Conservation (phyloP, 495 filamentous ascomycete species). For the Hyaloscypha hepaticicola region DNA sequence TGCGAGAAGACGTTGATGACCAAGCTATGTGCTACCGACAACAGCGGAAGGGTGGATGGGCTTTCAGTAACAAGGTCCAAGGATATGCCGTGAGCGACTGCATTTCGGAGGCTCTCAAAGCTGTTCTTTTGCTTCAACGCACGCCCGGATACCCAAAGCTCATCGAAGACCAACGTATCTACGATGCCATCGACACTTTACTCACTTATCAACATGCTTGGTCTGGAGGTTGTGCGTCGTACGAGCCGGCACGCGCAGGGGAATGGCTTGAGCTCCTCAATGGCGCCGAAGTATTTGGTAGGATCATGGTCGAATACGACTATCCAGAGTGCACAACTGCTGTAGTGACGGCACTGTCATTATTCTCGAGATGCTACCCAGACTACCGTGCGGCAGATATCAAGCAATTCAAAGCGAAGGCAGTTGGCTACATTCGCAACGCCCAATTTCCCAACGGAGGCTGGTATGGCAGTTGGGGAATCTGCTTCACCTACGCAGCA, state of each 20-base stretch:
- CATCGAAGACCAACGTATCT: conserved; percentile 70
- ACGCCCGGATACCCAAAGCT: conserved; percentile 73
- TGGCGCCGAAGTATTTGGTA: conserved; percentile 93
- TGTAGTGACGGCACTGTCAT: conserved; percentile 80
- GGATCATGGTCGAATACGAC: conserved; percentile 97
- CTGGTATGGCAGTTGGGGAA: conserved; percentile 97
- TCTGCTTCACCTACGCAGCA: conserved; percentile 94
- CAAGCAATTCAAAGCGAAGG: conserved; percentile 61
- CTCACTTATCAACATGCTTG: conserved; percentile 83
- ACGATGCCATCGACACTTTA: conserved; percentile 86
- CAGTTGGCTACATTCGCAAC: conserved; percentile 76
- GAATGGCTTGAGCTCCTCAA: conserved; percentile 81
- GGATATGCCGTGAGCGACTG: conserved; percentile 96
- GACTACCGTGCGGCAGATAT: conserved; percentile 78
- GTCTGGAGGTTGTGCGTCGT: conserved; percentile 85
- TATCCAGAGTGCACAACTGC: conserved; percentile 98
- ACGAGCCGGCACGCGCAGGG: conserved; percentile 79
- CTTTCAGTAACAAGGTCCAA: conserved; percentile 86
- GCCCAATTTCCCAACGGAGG: conserved; percentile 79
- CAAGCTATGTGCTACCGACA: conserved; percentile 87
- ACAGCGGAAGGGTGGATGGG: conserved; percentile 89
- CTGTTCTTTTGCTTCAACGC: conserved; percentile 80
- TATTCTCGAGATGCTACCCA: conserved; percentile 81
- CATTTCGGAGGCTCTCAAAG: conserved; percentile 85
- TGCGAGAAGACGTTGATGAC: conserved; percentile 78